Conservation (phyloP, 73 alveolate species). For the Tetrahymena elliotti region DNA sequence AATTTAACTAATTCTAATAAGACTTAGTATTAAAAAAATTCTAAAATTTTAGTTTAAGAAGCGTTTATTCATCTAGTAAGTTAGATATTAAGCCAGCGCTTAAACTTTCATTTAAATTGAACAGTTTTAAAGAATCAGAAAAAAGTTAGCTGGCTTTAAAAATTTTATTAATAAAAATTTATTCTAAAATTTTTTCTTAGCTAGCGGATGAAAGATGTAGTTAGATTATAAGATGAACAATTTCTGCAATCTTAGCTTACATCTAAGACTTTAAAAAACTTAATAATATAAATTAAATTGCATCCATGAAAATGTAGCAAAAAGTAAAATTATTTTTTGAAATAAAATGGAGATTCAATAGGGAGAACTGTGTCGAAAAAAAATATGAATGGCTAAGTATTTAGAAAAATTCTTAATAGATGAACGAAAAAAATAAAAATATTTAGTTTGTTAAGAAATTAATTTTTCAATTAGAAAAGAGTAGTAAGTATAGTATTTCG, state of each 20-base stretch:
- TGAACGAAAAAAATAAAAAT: too few relatives aligned
- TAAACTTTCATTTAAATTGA: too few relatives aligned
- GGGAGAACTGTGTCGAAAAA: not conserved
- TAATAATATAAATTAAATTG: not conserved
- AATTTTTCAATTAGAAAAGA: too few relatives aligned
- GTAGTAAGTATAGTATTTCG: not conserved
- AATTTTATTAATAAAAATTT: too few relatives aligned
- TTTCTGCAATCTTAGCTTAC: not conserved
- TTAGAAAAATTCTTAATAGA: too few relatives aligned
- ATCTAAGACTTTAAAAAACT: too few relatives aligned
- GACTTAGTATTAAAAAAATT: not conserved
- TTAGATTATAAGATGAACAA: not conserved
- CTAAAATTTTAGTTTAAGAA: not conserved
- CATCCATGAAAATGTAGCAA: too few relatives aligned
- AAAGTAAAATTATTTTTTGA: not conserved
- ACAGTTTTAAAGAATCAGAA: not conserved
- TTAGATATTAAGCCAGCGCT: not conserved
- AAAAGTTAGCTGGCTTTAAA: not conserved
- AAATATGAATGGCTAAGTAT: not conserved
- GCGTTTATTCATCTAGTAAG: not conserved
- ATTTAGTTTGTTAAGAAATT: not conserved
- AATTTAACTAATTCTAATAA: not conserved
- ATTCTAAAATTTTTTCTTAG: too few relatives aligned
- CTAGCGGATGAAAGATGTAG: not conserved
- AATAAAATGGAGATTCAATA: not conserved